phyloP scores from a whole-genome alignment of 208 protist genomes.

The Borovskyia barvae region DNA sequence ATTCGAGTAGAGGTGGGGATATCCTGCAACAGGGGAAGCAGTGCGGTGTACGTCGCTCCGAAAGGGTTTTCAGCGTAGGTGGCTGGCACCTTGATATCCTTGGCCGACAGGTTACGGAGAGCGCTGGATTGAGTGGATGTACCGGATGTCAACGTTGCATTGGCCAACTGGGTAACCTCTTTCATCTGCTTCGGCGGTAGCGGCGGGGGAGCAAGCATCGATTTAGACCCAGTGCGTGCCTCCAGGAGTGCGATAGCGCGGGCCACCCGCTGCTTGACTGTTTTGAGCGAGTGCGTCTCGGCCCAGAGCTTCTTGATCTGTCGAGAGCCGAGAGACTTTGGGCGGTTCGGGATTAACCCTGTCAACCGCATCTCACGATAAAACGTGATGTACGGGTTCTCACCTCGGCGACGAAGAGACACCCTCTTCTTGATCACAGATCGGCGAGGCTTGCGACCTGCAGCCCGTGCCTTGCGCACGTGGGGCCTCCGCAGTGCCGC shows the following conservation, averaged over 20 bases:
- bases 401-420: background rate
- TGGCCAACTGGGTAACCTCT: background rate
- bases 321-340: conserved; percentile 18
- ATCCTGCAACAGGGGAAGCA: conserved; percentile 12
- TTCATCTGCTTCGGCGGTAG: background rate
- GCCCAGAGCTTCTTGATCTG: conserved; percentile 43
- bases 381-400: conserved; percentile 39
- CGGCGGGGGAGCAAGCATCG: background rate
- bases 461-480: too few species aligned
- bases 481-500: too few species aligned
- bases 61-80: conserved; percentile 34
- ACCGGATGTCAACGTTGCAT: background rate
- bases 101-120: background rate
- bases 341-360: conserved; percentile 37
- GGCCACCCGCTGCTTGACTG: conserved; percentile 21
- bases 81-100: conserved; percentile 25
- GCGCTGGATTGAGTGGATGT: background rate
- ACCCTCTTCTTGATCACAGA: background rate
- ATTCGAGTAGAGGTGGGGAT: conserved; percentile 21
- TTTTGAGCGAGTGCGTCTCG: conserved; percentile 26
- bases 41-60: conserved; percentile 28
- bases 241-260: conserved; percentile 19
- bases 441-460: too few species aligned
- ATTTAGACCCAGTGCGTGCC: conserved; percentile 11
- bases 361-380: conserved; percentile 45